Conservation (phyloP, 441 rosid genomes). For the Bruguiera hainesii region DNA sequence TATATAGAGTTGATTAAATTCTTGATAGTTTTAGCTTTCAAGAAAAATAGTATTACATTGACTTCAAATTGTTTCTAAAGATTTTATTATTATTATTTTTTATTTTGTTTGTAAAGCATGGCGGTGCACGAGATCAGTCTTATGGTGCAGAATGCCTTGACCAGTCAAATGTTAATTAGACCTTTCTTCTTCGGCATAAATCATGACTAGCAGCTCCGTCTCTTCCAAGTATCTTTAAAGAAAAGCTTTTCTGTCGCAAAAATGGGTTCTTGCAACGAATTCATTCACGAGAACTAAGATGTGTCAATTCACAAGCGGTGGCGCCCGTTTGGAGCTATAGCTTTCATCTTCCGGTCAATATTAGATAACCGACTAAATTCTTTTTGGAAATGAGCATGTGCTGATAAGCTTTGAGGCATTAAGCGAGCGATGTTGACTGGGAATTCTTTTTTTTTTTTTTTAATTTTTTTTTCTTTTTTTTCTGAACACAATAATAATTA, state of each 20-base stretch:
- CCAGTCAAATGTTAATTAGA: slow-evolving; percentile 16
- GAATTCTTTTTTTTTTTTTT: background rate
- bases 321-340: slow-evolving; percentile 11
- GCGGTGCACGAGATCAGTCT: background rate
- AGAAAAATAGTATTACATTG: background rate
- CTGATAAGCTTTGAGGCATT: slow-evolving; percentile 2
- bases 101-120: background rate
- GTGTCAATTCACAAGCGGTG: slow-evolving; percentile 15
- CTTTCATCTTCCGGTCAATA: slow-evolving; percentile 27
- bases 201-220: background rate
- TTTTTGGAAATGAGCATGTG: slow-evolving; percentile 13
- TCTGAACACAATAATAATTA: too few species aligned
- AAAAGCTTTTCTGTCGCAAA: background rate
- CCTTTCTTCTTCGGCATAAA: background rate
- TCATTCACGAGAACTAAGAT: slow-evolving; percentile 9
- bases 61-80: background rate
- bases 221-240: slow-evolving; percentile 13
- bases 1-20: too few species aligned
- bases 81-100: background rate
- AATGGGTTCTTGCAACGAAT: slow-evolving; percentile 12
- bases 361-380: slow-evolving; percentile 27
- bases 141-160: slow-evolving; percentile 7
- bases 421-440: background rate
- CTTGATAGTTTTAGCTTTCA: too few species aligned
- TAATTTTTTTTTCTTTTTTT: background rate